Percentiles rank a stretch among this genome's conserved stretches.
Conservation (phyloP, 495 filamentous ascomycete species). For the Neurospora sp. region DNA sequence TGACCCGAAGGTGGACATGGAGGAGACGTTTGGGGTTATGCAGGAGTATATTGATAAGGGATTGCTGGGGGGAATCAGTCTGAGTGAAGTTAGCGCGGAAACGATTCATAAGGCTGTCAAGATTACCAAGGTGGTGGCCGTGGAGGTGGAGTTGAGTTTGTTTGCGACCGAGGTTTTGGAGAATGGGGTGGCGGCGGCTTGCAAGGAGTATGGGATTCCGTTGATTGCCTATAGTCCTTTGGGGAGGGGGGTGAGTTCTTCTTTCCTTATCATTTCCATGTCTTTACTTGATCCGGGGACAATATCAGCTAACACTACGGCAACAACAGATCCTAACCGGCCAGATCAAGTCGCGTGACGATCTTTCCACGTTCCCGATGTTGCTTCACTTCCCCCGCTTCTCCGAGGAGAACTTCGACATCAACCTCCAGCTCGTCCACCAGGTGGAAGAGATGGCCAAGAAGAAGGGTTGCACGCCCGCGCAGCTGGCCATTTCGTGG, state of each 20-base stretch:
- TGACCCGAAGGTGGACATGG: constrained; percentile 47
- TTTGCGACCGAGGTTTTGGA: constrained; percentile 55
- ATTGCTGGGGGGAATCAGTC: constrained; percentile 66
- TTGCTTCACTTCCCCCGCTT: constrained; percentile 52
- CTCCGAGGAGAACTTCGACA: constrained; percentile 54
- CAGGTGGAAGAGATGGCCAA: constrained; percentile 57
- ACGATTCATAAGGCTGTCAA: constrained; percentile 67
- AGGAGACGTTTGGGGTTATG: constrained; percentile 40
- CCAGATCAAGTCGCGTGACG: constrained; percentile 46
- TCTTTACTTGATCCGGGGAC: background rate
- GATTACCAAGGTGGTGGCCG: constrained; percentile 53
- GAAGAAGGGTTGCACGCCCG: constrained; percentile 59
- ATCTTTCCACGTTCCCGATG: constrained; percentile 51
- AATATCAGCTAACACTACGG: constrained; percentile 1
- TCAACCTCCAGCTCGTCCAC: constrained; percentile 61
- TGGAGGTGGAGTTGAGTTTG: constrained; percentile 74
- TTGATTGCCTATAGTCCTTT: constrained; percentile 49
- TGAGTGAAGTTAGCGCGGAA: constrained; percentile 62
- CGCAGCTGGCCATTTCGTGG: constrained; percentile 76
- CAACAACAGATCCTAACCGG: constrained; percentile 41
- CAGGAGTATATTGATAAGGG: constrained; percentile 61
- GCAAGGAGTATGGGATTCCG: constrained; percentile 61
- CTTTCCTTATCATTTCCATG: background rate
- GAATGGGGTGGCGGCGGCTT: constrained; percentile 65
- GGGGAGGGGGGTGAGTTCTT: constrained; percentile 45